Evolutionary conservation across 805 yeast species (phyloP), one percentile per base, ranked within the genome.

Genomic region (Lipomyces yamanashiensis): DNA sequence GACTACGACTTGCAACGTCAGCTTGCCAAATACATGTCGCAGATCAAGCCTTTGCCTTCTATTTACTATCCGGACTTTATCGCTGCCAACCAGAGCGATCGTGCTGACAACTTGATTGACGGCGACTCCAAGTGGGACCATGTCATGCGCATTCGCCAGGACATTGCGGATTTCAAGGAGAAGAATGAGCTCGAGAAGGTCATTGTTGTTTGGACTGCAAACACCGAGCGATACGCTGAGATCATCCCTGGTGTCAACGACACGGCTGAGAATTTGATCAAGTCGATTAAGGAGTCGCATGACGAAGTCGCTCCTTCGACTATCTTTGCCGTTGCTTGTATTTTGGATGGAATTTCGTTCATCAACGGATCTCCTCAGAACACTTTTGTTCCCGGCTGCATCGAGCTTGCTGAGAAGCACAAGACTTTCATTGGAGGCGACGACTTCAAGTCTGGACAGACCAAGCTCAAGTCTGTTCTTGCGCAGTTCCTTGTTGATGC

Each of bases 361-460:
- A 90, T 92, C 77, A 92, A 92, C 74, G 98, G 98, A 53, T 91
- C 97, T 47, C 98, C 98, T 58, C 98, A 92, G 80, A 92, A 92
- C 82, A 93, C 98, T 58, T 92, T 93, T 80, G 97, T 91, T 61
- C 98, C 98, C 23, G 98, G 98, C 70, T 89, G 88, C 67, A 84
- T 93, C 74, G 92, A 91, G 78, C 84, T 92, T 70, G 96, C 98
- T 54, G 96, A 92, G 78, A 74, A 82, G 72, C 75, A 90, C 76
- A 78, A 83, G 68, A 79, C 89, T 40, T 90, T 88, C 75, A 92
- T 92, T 73, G 98, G 96, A 62, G 98, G 98, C 72, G 98, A 92
- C 78, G 98, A 92, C 79, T 92, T 92, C 84, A 92, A 92, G 82
- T 85, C 92, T 72, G 98, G 98, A 64, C 98, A 92, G 81, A 92